Evolutionary conservation across 495 filamentous ascomycete genomes (phyloP), one percentile per base, ranked within the genome.

Genomic region (Penicillium tannophilum): DNA sequence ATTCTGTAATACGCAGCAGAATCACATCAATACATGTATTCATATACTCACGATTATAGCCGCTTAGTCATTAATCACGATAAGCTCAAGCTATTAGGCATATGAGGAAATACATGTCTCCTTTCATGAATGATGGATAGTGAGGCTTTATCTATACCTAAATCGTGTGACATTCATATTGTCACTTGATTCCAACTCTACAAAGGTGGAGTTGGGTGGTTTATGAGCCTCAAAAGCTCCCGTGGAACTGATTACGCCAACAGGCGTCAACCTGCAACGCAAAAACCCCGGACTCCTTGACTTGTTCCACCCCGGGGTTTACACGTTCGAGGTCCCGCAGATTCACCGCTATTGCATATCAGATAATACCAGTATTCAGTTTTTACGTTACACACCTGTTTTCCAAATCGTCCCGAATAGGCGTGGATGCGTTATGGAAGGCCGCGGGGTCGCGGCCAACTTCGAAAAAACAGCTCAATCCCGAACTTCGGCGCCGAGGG

Each of bases 401-500:
- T 41, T 5, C 6, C 14, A 39, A 2, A 4, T 5, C 39, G 39
- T 12, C 16, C 39, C 4, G 3, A 4, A n/a, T 20, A 4, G 43
- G 24, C 16, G 54, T 57, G 42, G 35, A 54, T 56, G 53, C 53
- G n/a, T 41, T 41, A 65, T 65, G 63, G 56, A 54, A 49, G 59
- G 57, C 53, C 59, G 35, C 52, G 61, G 61, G 47, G 54, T 35
- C 36, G 43, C 54, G 20, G 47, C 11, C 51, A 44, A 58, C 45
- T 23, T 47, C 30, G 57, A 66, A 43, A 55, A 52, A 52, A 28
- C 58, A 52, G 33, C 56, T 28, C 56, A 62, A 44, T 54, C 62
- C 28, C 65, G 67, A 28, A 60, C 66, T 0, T 65, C 63, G 5
- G 67, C 64, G 5, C 68, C 64, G 24, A 55, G 53, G 28, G 70